Conservation (phyloP, 148 eudicot species). For the Vaccinium vitisidaea region DNA sequence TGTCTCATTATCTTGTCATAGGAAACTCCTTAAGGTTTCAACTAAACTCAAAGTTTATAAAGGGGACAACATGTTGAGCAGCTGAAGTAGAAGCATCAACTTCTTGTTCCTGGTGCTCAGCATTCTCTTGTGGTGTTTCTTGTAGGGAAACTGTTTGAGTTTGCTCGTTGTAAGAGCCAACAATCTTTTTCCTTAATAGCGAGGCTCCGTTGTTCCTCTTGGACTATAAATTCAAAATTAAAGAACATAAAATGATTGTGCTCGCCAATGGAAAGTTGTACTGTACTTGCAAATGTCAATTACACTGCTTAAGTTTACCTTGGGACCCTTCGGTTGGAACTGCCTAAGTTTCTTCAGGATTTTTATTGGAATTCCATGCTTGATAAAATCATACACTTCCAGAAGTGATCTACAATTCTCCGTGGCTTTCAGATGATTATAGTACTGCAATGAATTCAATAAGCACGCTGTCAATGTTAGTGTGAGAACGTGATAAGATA, state of each 20-base stretch:
- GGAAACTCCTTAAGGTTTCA: background rate
- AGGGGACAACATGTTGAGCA: background rate
- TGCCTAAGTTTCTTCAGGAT: background rate
- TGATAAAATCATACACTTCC: background rate
- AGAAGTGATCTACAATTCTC: constrained; percentile 2
- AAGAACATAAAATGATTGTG: background rate
- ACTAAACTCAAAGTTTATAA: background rate
- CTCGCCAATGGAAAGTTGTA: no score
- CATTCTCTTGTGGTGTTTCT: background rate
- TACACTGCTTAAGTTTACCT: background rate
- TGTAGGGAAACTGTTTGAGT: background rate
- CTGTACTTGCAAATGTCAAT: background rate
- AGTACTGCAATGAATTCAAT: background rate
- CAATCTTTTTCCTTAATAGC: background rate
- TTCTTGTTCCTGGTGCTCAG: background rate
- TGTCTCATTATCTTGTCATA: background rate
- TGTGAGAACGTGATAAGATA: background rate
- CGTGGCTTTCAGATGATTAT: background rate
- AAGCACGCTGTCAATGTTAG: background rate
- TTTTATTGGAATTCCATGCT: background rate
- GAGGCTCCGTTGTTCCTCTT: background rate
- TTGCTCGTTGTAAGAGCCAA: background rate
- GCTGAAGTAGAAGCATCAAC: background rate
- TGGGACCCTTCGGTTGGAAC: background rate
- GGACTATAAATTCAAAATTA: background rate